Conservation (phyloP, 2,329 filamentous ascomycete species). For the Ascochyta fabae region DNA sequence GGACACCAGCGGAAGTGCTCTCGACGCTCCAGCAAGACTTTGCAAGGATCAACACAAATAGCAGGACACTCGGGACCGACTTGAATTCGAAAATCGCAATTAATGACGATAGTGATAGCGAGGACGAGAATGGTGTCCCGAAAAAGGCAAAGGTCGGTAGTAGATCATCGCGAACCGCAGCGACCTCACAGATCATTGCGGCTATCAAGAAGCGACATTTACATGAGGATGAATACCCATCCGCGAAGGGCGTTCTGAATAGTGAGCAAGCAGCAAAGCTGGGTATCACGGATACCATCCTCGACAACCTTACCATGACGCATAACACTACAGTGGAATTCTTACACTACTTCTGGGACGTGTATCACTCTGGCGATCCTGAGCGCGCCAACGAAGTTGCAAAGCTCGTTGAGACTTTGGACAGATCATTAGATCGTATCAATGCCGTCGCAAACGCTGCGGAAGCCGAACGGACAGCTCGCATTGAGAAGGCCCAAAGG, state of each 20-base stretch:
- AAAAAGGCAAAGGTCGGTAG: slow-evolving; percentile 70
- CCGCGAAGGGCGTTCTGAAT: slow-evolving; percentile 31
- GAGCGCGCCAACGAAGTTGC: slow-evolving; percentile 81
- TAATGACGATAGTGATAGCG: slow-evolving; percentile 67
- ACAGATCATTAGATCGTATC: slow-evolving; percentile 78
- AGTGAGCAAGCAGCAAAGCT: slow-evolving; percentile 40
- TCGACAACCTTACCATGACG: slow-evolving; percentile 72
- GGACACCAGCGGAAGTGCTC: slow-evolving; percentile 73
- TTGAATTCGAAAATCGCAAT: slow-evolving; percentile 71
- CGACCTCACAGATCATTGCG: slow-evolving; percentile 70
- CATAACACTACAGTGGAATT: slow-evolving; percentile 96
- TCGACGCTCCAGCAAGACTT: slow-evolving; percentile 69
- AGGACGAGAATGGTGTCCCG: slow-evolving; percentile 64
- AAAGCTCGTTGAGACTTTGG: slow-evolving; percentile 81
- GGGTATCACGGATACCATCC: slow-evolving; percentile 54
- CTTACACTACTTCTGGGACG: slow-evolving; percentile 94
- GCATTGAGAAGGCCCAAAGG: slow-evolving; percentile 70
- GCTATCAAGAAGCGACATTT: slow-evolving; percentile 68
- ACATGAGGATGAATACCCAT: slow-evolving; percentile 56
- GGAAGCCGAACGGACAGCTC: slow-evolving; percentile 72
- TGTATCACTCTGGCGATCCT: slow-evolving; percentile 87
- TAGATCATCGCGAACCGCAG: slow-evolving; percentile 67
- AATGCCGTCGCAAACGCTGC: slow-evolving; percentile 80
- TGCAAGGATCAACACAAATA: slow-evolving; percentile 49
- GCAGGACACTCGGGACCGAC: slow-evolving; percentile 52